Percentiles rank a stretch among this genome's conserved stretches.
phyloP scores from a whole-genome alignment of 2,329 filamentous ascomycete genomes.

The Scedosporium aurantiacum region DNA sequence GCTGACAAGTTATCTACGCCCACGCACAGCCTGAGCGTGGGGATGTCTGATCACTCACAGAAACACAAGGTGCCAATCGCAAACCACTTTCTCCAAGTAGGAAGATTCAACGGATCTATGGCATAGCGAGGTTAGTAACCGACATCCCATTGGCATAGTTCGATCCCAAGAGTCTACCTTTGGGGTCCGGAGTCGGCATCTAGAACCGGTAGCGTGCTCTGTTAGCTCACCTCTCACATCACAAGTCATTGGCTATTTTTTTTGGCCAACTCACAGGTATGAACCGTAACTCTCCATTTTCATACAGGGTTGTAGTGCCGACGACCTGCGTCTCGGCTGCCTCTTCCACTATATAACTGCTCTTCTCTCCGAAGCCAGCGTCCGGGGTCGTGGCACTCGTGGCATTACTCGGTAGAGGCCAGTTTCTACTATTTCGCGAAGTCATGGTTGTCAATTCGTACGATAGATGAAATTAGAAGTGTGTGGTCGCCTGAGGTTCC shows the following conservation, averaged over 20 bases:
- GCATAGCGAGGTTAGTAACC: neutral
- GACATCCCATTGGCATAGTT: neutral
- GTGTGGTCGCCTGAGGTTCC: neutral
- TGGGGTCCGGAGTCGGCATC: slow-evolving; percentile 20
- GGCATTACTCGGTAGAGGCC: neutral
- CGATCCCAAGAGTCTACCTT: slow-evolving; percentile 10
- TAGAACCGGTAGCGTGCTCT: neutral
- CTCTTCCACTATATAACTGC: slow-evolving; percentile 1
- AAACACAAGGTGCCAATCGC: slow-evolving; percentile 18
- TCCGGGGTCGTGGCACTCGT: neutral
- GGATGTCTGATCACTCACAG: slow-evolving; percentile 14
- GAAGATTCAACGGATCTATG: slow-evolving; percentile 20
- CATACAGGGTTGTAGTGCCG: slow-evolving; percentile 13
- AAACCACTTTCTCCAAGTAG: slow-evolving; percentile 20
- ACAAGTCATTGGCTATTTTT: no score
- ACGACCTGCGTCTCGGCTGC: slow-evolving; percentile 10
- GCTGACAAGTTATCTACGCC: neutral
- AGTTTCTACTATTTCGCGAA: neutral
- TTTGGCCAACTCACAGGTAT: slow-evolving; percentile 11
- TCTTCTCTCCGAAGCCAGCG: neutral
- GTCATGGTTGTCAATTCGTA: neutral
- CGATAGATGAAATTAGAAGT: neutral
- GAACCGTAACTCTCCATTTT: slow-evolving; percentile 11
- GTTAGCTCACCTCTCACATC: neutral
- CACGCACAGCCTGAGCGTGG: neutral